Conservation (phyloP, 1,284 basidiomycete genomes). For the Wallemia mellicola region DNA sequence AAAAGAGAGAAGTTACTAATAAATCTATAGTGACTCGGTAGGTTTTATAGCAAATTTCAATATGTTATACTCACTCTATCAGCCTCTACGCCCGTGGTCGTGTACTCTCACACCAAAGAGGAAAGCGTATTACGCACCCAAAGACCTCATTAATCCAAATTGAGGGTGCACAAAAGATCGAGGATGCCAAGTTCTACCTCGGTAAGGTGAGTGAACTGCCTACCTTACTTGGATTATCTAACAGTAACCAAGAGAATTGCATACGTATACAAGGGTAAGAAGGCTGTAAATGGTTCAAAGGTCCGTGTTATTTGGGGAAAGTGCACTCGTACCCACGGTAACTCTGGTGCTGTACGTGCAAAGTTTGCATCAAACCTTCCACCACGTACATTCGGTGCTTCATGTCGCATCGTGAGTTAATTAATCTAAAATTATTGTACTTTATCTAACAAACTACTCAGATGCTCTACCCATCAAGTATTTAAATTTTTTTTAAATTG, state of each 20-base stretch:
- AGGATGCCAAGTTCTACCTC: slow-evolving; percentile 92
- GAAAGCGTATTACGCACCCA: slow-evolving; percentile 79
- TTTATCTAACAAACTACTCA: too few species aligned
- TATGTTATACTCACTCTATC: slow-evolving; percentile 4
- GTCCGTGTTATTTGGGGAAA: slow-evolving; percentile 93
- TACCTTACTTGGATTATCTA: background rate
- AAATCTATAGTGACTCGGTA: background rate
- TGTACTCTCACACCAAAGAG: slow-evolving; percentile 90
- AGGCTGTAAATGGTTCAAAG: slow-evolving; percentile 68
- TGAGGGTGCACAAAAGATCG: slow-evolving; percentile 75
- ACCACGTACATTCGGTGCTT: background rate
- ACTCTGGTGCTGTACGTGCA: slow-evolving; percentile 83
- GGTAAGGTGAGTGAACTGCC: slow-evolving; percentile 44
- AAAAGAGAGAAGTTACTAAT: background rate
- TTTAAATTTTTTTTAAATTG: background rate
- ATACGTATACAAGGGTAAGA: slow-evolving; percentile 89
- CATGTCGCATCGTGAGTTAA: background rate
- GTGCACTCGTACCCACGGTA: slow-evolving; percentile 73
- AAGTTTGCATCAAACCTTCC: slow-evolving; percentile 95
- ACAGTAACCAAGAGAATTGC: slow-evolving; percentile 45
- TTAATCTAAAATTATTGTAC: too few species aligned
- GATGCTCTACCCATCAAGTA: background rate
- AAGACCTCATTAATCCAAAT: slow-evolving; percentile 91
- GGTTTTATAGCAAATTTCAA: background rate
- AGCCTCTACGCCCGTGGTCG: slow-evolving; percentile 95